A percentile compares a stretch with the other conserved stretches of the same genome.
phyloP scores from a whole-genome alignment of 2,329 filamentous ascomycete species.

The Fusarium sp. region DNA sequence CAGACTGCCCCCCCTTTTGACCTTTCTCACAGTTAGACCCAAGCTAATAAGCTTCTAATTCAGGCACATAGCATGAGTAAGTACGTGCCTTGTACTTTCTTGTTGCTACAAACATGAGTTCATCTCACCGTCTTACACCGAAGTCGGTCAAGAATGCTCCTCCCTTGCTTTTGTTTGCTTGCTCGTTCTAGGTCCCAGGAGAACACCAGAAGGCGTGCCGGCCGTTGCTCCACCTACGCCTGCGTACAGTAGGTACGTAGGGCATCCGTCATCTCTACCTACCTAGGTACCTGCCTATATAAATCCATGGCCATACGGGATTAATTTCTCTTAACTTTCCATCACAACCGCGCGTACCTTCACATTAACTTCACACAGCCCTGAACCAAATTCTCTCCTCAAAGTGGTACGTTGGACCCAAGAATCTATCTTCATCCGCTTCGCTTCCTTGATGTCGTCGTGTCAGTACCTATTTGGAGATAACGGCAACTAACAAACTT shows the following conservation, averaged over 20 bases:
- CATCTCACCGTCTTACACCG: constrained; percentile 43
- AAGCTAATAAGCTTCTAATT: constrained; percentile 11
- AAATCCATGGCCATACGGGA: constrained; percentile 25
- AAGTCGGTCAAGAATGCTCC: constrained; percentile 37
- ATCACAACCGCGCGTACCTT: constrained; percentile 27
- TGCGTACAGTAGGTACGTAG: constrained; percentile 2
- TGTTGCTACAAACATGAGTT: constrained; percentile 1
- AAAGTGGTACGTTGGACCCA: constrained; percentile 27
- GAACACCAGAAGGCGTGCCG: constrained; percentile 33
- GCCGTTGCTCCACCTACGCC: constrained; percentile 32
- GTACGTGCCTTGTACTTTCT: constrained; percentile 5
- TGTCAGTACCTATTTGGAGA: constrained; percentile 20
- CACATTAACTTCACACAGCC: background rate
- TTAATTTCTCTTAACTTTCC: constrained; percentile 22
- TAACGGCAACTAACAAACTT: constrained; percentile 9
- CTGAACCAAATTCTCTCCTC: constrained; percentile 19
- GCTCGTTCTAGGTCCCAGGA: background rate
- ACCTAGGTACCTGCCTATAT: constrained; percentile 10
- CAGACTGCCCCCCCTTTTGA: constrained; percentile 7
- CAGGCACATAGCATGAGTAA: constrained; percentile 10
- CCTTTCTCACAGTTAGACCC: constrained; percentile 5
- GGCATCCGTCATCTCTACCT: constrained; percentile 14
- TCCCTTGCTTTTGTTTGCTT: constrained; percentile 24
- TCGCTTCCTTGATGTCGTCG: constrained; percentile 12
- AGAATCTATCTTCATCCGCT: background rate